Conservation (phyloP, 495 filamentous ascomycete genomes). For the Parachaetomium inaequale region DNA sequence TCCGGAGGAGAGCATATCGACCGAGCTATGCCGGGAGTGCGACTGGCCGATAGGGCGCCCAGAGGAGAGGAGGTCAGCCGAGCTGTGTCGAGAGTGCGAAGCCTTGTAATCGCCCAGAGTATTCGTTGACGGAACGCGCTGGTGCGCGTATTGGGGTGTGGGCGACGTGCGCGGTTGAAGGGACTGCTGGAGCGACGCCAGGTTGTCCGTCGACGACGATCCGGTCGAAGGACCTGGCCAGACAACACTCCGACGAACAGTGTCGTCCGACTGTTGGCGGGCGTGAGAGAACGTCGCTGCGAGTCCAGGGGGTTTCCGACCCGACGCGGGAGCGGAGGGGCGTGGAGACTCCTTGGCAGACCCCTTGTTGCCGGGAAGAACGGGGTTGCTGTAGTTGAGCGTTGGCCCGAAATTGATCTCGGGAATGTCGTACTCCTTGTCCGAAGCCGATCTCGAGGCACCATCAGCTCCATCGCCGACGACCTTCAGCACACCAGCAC, state of each 20-base stretch:
- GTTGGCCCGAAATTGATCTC: constrained; percentile 86
- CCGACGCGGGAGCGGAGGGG: constrained; percentile 40
- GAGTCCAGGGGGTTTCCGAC: constrained; percentile 41
- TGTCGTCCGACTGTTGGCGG: constrained; percentile 47
- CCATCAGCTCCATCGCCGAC: constrained; percentile 58
- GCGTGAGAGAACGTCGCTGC: constrained; percentile 36
- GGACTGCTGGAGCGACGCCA: constrained; percentile 67
- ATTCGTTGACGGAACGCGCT: constrained; percentile 56
- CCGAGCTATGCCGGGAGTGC: constrained; percentile 44
- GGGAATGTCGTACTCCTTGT: constrained; percentile 58
- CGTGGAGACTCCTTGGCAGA: constrained; percentile 21
- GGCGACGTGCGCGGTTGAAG: constrained; percentile 76
- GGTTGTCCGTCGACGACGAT: constrained; percentile 39
- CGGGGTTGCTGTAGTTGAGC: constrained; percentile 54
- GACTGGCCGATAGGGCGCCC: constrained; percentile 22
- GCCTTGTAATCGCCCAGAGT: constrained; percentile 45
- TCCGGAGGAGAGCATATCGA: constrained; percentile 29
- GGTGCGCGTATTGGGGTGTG: constrained; percentile 50
- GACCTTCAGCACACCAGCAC: constrained; percentile 78
- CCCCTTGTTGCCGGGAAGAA: constrained; percentile 16
- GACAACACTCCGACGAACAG: constrained; percentile 57
- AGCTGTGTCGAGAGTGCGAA: constrained; percentile 31
- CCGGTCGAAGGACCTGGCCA: constrained; percentile 67
- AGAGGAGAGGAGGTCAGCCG: constrained; percentile 30
- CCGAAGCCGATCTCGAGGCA: constrained; percentile 11